Base-by-base conservation (phyloP, 2,329 filamentous ascomycete genomes). In the Aureobasidium sp. region DNA sequence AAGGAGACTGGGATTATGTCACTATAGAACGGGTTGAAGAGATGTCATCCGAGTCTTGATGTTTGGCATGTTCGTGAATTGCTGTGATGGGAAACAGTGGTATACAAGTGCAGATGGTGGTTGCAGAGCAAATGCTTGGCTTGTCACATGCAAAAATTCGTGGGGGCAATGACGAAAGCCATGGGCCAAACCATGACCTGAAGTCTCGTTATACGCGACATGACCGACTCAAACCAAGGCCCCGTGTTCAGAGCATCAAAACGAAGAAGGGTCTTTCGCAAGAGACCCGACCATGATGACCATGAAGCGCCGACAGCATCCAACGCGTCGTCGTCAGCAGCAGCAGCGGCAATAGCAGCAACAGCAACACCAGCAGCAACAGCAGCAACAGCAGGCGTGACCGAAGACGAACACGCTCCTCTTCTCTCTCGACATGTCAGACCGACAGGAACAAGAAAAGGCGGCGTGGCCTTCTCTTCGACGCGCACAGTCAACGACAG, bases 381-480 rank as follows among this genome's bases (percentile, higher is more conserved):
- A 38, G 21, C 25, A 12, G n/a, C 27, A 4, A 16, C 10, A 30
- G 32, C 38, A 19, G 34, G 32, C 34, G n/a, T n/a, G n/a, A n/a
- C n/a, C n/a, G n/a, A n/a, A n/a, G n/a, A n/a, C n/a, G n/a, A n/a
- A n/a, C n/a, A n/a, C n/a, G n/a, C n/a, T n/a, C n/a, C n/a, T n/a
- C n/a, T n/a, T n/a, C n/a, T n/a, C 27, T 4, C 29, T 21, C 75
- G 76, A 2, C 65, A 77, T 50, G 76, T 81, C 29, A 79, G 79
- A 58, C 68, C 72, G 58, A 66, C 69, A 19, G 73, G 74, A 58
- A 67, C 69, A 21, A 73, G 74, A 42, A 63, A 75, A 30, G 74
- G 75, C 32, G 83, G 81, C 53, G 79, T 84, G 6, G 78, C 73
- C 38, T 84, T 85, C 61, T 70, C 70, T 17, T 70, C 73, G 47